Conservation (phyloP, 106 monocot genomes). For the Iris macrosiphon region DNA sequence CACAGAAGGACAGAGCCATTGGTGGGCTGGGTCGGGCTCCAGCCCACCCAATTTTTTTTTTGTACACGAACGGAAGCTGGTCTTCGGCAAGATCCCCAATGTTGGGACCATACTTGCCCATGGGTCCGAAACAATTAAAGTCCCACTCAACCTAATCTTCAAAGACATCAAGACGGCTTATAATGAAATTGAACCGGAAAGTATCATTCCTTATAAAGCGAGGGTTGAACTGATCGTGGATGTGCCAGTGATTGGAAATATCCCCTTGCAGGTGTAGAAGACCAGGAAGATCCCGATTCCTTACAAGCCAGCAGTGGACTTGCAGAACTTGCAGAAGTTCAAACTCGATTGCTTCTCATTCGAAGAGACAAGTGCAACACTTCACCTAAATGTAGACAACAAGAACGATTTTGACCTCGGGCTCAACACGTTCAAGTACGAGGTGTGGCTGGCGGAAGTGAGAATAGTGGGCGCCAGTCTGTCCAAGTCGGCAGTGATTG, state of each 20-base stretch:
- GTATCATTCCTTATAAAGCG: conserved; percentile 55
- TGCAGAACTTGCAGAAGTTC: conserved; percentile 72
- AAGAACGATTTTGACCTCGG: conserved; percentile 86
- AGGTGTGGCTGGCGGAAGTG: conserved; percentile 65
- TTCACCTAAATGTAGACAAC: conserved; percentile 74
- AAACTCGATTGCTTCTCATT: conserved; percentile 53
- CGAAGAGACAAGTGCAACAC: conserved; percentile 59
- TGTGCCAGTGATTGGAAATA: conserved; percentile 53
- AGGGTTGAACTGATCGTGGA: conserved; percentile 55
- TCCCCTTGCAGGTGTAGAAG: conserved; percentile 68
- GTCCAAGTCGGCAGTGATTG: conserved; percentile 38
- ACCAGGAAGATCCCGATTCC: conserved; percentile 72
- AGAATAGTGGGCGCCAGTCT: conserved; percentile 62
- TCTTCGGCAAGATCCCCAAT: conserved; percentile 27
- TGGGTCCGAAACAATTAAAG: conserved; percentile 27
- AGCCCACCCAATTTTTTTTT: no score
- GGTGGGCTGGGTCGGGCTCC: no score
- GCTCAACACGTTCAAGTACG: conserved; percentile 57
- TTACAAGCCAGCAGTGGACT: conserved; percentile 73
- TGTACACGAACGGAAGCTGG: conserved; percentile 27
- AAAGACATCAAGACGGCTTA: conserved; percentile 31
- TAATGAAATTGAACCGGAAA: conserved; percentile 49
- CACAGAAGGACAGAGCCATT: no score
- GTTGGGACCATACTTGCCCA: conserved; percentile 34
- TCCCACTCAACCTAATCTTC: conserved; percentile 26